phyloP scores from a whole-genome alignment of 73 alveolate species.

The Tetrahymena malaccensis region DNA sequence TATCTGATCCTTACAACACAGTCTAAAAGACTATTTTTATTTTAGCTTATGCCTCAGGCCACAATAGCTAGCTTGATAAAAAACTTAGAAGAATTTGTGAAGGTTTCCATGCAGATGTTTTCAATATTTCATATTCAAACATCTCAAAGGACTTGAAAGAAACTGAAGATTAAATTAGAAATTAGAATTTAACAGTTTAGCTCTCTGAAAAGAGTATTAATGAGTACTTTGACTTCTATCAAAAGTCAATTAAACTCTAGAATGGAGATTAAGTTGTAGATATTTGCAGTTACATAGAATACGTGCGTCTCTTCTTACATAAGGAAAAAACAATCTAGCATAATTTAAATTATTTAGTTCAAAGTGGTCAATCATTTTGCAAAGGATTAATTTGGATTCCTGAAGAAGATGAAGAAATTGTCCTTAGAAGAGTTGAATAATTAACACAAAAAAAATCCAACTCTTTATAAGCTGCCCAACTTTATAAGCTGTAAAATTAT shows the following conservation, averaged over 20 bases:
- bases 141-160: background rate
- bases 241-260: background rate
- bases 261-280: background rate
- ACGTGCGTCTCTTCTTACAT: slow-evolving; percentile 27
- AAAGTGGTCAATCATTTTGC: slow-evolving; percentile 14
- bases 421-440: background rate
- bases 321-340: slow-evolving; percentile 37
- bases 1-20: background rate
- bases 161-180: background rate
- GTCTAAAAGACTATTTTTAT: background rate
- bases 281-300: slow-evolving; percentile 8
- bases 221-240: background rate
- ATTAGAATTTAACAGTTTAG: background rate
- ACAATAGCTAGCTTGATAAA: background rate
- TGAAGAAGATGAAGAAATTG: background rate
- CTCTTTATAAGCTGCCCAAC: slow-evolving; percentile 21
- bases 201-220: background rate
- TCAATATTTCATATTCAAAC: background rate
- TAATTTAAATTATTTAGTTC: slow-evolving; percentile 43
- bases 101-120: background rate
- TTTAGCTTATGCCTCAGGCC: background rate
- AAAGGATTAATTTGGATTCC: slow-evolving; percentile 51
- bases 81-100: background rate
- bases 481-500: slow-evolving; percentile 2
- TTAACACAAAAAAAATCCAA: slow-evolving; percentile 12